Base-by-base conservation (phyloP, 1,284 basidiomycete species). In the Irpex sp. region DNA sequence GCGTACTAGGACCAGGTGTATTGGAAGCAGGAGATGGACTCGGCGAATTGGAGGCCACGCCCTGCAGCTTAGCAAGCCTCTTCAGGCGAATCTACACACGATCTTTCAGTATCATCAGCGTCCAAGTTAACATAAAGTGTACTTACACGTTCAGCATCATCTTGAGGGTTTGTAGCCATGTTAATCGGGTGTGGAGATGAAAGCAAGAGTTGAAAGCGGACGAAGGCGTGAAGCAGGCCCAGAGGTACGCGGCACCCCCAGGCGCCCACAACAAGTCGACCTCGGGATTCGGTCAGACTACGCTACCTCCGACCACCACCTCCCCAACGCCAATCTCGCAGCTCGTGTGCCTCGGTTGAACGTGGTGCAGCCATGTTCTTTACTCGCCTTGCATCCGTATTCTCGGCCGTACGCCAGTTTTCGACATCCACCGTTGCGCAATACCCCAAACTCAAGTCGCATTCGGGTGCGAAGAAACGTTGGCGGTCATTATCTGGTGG, bases 391-490 rank as follows among this genome's bases (percentile, higher is more conserved):
- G 54, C 54, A 13, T 13, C 31, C 15, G 54, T 34, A 13, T 56
- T 73, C 60, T 58, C 72, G 11, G 68, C 74, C 7, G 62, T 72
- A 37, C 75, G 77, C n/a, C 64, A 71, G 19, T 77, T 78, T 69
- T 76, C 76, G 38, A 74, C 76, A 13, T 74, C 75, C 8, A 64
- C 74, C 6, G 64, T 66, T 6, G 67, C 70, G 5, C 69, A 71
- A n/a, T 76, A 72, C 57, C 75, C 74, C 60, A 92, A 92, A 76
- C 77, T 92, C 68, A 92, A 92, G 75, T 84, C 87, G 0, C 90
- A 92, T 73, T 86, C 83, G 3, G 91, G 91, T 8, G 83, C 91
- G n/a, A 92, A 92, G 79, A 93, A 93, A 75, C 78, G 91, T 67
- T 93, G 89, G 89, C 79, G 83, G 65, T 86, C 88, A 1, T 76